Evolutionary conservation across 257 asterid genomes (phyloP), one percentile per base, ranked within the genome.

Genomic region (Petunia secreta): DNA sequence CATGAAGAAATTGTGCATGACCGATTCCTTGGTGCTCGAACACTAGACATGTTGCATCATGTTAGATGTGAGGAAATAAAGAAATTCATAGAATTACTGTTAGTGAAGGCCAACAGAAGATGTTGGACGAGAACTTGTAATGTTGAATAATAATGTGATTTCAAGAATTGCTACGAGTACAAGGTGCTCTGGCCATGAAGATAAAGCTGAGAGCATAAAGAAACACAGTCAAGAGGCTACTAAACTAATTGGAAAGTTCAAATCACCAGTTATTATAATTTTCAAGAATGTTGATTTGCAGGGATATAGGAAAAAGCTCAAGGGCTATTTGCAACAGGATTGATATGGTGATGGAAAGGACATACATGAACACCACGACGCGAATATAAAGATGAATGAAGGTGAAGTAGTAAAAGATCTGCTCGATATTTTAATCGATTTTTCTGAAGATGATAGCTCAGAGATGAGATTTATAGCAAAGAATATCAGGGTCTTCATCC

Each of bases 1-100:
- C 87, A 91, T 90, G 88, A 92, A 92, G 83, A 92, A 91, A 39
- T 79, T 92, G 14, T 92, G 96, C 85, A 87, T 91, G 92, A 85
- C 94, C 40, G 91, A 89, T 94, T 91, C 50, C 93, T 92, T 2
- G 90, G 93, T 1, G 94, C 91, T 2, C 87, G 76, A 16, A 89
- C 91, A 0, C 78, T 92, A 1, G 94, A 92, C 82, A 69, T 85
- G 4, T 50, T 90, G 67, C 87, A 65, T 78, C 97, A 93, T 0
- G 86, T 91, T 8, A 89, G 97, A 80, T 63, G 81, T 2, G 82
- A 78, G 3, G 97, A 90, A 62, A 78, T 84, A 0, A 64, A 16
- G 2, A 82, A 68, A 1, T 79, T 92, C 8, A 2, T 91, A 37
- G 77, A 63, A 8, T 60, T 57, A 4, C 40, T 92, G n/a, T 43